Evolutionary conservation across 2,329 filamentous ascomycete genomes (phyloP), one percentile per base, ranked within the genome.

Genomic region (Beauveria asiatica): DNA sequence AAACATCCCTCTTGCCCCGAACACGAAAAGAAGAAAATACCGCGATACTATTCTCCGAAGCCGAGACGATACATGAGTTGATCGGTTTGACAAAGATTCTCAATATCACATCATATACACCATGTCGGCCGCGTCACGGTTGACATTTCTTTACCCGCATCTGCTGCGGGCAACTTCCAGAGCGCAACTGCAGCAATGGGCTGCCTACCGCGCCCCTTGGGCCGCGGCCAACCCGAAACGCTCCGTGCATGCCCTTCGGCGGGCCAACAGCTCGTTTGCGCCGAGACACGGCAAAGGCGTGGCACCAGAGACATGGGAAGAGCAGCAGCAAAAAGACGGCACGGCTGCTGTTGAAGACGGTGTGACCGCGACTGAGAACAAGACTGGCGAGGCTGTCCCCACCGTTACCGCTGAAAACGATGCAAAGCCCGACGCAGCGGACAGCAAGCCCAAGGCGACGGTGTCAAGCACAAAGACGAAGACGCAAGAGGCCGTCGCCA

Each of bases 141-240:
- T 90, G 62, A 82, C 83, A 17, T 89, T 89, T 67, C 76, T 90
- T 19, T 89, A 88, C 65, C 86, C 87, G 50, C 83, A 85, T 65
- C 73, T 89, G 59, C 82, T 87, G 71, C 83, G 85, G 59, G 76
- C 60, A 50, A 68, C 64, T 16, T 72, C 79, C 58, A 72, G 75
- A 62, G 68, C 50, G 2, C 49, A 58, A 27, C 57, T 41, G n/a
- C 68, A 68, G 65, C 67, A 65, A 57, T 66, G 68, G 61, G 68
- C 70, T 21, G 63, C 70, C 5, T 58, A 19, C 54, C 44, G 33
- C 33, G 19, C 30, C 30, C 16, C 45, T 23, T 49, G 13, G 45
- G 27, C 54, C 16, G 54, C 54, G 7, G 44, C 33, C 19, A 57
- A 27, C 54, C 19, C 54, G 30, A 41, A 45, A 57, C 55, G 45